Evolutionary conservation across 179 eudicot species (phyloP).

Genomic region (Beta corolliflora): DNA sequence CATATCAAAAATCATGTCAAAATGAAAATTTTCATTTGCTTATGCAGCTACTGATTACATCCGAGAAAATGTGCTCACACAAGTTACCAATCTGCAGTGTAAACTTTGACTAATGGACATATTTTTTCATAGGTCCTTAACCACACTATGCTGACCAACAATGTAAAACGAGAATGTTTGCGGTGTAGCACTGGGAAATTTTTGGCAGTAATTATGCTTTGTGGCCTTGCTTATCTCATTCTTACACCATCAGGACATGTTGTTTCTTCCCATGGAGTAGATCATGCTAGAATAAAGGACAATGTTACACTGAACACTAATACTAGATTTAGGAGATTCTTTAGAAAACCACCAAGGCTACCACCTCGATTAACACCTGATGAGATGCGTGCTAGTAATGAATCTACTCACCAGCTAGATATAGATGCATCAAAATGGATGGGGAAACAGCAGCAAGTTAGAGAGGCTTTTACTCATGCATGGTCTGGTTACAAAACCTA

Average conservation of each 20-base stretch:
- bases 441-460: constrained; percentile 68
- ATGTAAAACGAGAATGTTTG: constrained; percentile 61
- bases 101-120: not conserved
- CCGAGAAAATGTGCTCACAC: not conserved
- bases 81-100: not conserved
- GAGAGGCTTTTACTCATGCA: constrained; percentile 85
- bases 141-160: constrained; percentile 48
- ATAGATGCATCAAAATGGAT: constrained; percentile 52
- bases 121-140: constrained; percentile 53
- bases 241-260: constrained; percentile 48
- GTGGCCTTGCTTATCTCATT: constrained; percentile 72
- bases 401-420: constrained; percentile 31
- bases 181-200: constrained; percentile 83
- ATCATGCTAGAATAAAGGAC: constrained; percentile 30
- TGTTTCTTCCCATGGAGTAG: constrained; percentile 34
- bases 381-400: constrained; percentile 54
- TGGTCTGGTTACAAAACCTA: constrained; percentile 86
- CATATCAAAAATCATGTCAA: not conserved
- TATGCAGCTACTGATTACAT: not conserved
- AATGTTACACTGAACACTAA: constrained; percentile 38
- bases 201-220: constrained; percentile 60
- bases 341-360: constrained; percentile 85
- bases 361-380: constrained; percentile 93
- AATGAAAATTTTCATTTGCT: not conserved
- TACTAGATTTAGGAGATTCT: constrained; percentile 47